Evolutionary conservation across 352 stramenopile species (phyloP).

Genomic region (Paralagenidium karlingii): DNA sequence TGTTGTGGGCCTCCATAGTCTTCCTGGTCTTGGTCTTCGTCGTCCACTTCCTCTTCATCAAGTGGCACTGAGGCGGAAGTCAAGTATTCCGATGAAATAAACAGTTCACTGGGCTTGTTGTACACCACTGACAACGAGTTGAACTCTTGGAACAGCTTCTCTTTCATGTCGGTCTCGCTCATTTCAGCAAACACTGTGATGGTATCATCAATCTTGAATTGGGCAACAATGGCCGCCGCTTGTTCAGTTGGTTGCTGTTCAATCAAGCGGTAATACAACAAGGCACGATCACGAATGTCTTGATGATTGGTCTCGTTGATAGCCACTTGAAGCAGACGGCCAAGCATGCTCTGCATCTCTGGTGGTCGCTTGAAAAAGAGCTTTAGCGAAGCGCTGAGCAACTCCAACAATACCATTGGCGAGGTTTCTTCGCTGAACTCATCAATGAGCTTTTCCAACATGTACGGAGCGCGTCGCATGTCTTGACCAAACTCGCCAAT

Average conservation of each 20-base stretch:
- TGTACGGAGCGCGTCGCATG: constrained; percentile 89
- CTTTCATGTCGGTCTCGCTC: constrained; percentile 68
- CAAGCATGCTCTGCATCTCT: constrained; percentile 97
- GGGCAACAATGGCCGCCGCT: constrained; percentile 79
- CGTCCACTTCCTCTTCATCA: constrained; percentile 33
- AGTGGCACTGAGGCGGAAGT: constrained; percentile 14
- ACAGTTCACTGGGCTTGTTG: constrained; percentile 92
- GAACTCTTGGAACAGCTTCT: constrained; percentile 93
- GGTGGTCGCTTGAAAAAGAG: constrained; percentile 97
- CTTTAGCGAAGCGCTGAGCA: constrained; percentile 94
- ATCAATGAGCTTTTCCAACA: constrained; percentile 94
- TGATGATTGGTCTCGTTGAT: constrained; percentile 93
- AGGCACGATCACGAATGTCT: constrained; percentile 94
- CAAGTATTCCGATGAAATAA: constrained; percentile 80
- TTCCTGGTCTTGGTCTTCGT: constrained; percentile 18
- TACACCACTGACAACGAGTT: constrained; percentile 97
- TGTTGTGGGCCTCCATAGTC: constrained; percentile 16
- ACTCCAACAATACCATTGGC: constrained; percentile 84
- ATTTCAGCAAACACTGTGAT: constrained; percentile 80
- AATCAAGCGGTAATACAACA: constrained; percentile 97
- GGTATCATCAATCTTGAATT: constrained; percentile 64
- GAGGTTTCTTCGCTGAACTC: constrained; percentile 86
- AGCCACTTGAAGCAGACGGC: constrained; percentile 85
- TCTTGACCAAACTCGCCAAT: constrained; percentile 94
- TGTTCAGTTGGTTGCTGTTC: constrained; percentile 85